Evolutionary conservation across 1,284 basidiomycete species (phyloP).

Genomic region (Austroboletus rostrupii): DNA sequence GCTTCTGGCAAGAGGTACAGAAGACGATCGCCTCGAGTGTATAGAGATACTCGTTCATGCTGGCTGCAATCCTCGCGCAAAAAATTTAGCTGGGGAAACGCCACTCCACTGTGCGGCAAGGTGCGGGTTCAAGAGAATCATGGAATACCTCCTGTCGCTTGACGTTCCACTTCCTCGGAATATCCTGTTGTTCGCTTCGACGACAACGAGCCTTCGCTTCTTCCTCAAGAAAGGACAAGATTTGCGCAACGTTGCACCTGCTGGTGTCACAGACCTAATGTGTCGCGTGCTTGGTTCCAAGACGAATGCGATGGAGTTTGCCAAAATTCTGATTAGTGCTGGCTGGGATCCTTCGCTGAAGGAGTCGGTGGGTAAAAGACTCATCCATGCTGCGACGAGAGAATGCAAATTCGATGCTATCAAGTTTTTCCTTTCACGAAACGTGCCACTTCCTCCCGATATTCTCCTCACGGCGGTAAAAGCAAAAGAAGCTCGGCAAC

Average conservation of each 20-base stretch:
- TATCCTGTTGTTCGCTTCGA: background rate
- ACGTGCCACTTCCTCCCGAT: constrained; percentile 1
- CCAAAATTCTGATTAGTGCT: background rate
- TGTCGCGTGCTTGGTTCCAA: background rate
- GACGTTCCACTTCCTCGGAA: background rate
- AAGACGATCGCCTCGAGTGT: background rate
- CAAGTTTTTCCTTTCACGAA: constrained; percentile 3
- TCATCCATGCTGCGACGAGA: constrained; percentile 1
- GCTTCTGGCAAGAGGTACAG: background rate
- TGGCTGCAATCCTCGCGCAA: background rate
- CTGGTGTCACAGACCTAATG: background rate
- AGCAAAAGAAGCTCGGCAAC: background rate
- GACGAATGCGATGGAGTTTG: background rate
- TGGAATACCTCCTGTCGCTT: background rate
- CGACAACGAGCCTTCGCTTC: background rate
- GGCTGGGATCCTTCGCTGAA: constrained; percentile 5
- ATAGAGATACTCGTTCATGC: background rate
- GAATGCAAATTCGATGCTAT: background rate
- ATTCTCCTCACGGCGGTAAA: background rate
- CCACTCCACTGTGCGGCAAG: background rate
- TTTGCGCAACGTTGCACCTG: background rate
- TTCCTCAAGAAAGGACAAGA: background rate
- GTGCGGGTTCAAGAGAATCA: background rate
- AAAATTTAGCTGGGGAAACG: background rate
- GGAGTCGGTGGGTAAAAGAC: background rate